Evolutionary conservation across 176 grass and related monocot genomes (phyloP).

Genomic region (Carex pumila): DNA sequence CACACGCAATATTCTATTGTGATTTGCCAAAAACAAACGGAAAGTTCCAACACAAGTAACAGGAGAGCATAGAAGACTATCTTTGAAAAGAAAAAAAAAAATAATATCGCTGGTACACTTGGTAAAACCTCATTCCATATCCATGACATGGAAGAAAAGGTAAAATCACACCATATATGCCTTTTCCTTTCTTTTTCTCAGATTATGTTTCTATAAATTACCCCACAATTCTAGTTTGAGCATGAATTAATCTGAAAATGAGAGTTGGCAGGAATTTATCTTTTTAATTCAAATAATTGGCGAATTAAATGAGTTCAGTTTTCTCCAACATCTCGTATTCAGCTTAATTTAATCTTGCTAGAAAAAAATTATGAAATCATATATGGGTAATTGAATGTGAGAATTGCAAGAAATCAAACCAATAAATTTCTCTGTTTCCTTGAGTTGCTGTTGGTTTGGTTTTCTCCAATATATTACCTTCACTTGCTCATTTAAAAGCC

Average conservation of each 20-base stretch:
- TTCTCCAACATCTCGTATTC: slow-evolving; percentile 14
- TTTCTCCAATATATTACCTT: too few species aligned
- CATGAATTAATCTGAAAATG: slow-evolving; percentile 2
- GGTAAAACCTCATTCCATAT: neutral
- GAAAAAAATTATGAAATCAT: neutral
- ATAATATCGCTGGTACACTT: neutral
- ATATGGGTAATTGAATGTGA: too few species aligned
- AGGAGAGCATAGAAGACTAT: too few species aligned
- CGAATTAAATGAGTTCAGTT: neutral
- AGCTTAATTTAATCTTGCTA: neutral
- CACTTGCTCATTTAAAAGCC: too few species aligned
- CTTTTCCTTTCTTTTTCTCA: neutral
- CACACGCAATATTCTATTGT: too few species aligned
- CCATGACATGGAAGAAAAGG: neutral
- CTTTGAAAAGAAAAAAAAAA: too few species aligned
- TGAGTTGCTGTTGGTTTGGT: too few species aligned
- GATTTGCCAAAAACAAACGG: too few species aligned
- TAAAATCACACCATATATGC: neutral
- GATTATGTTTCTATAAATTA: neutral
- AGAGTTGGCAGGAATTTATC: neutral
- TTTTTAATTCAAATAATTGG: neutral
- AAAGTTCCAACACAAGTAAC: too few species aligned
- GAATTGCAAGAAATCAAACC: too few species aligned
- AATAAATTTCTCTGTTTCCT: too few species aligned
- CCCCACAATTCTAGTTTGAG: neutral